A percentile compares a stretch with the other conserved stretches of the same genome.
Evolutionary conservation across 1,284 basidiomycete species (phyloP).

Genomic region (Leucoagaricus sp.): DNA sequence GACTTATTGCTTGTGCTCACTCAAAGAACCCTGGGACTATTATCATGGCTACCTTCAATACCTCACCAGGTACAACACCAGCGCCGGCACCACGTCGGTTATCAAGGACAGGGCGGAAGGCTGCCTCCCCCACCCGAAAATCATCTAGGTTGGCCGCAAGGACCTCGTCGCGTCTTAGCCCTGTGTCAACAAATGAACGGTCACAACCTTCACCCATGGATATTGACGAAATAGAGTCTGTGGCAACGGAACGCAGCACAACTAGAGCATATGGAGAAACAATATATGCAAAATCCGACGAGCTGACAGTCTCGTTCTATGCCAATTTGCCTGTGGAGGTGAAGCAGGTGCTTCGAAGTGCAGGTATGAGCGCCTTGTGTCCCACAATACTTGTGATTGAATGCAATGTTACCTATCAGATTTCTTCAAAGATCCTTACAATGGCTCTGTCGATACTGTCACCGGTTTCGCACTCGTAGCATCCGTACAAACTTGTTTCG

Average conservation of each 20-base stretch:
- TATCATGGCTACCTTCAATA: conserved; percentile 50
- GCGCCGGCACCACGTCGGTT: conserved; percentile 41
- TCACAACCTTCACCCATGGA: conserved; percentile 43
- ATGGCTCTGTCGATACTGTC: conserved; percentile 66
- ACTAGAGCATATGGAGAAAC: conserved; percentile 44
- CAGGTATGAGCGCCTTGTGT: conserved; percentile 26
- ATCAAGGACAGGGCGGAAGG: conserved; percentile 40
- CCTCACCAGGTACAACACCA: conserved; percentile 38
- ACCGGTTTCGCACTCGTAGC: conserved; percentile 76
- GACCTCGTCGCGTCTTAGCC: neutral
- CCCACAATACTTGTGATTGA: neutral
- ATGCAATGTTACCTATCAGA: conserved; percentile 42
- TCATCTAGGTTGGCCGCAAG: conserved; percentile 16
- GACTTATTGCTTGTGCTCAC: neutral
- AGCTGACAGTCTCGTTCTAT: conserved; percentile 69
- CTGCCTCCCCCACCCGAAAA: conserved; percentile 39
- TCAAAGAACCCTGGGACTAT: neutral
- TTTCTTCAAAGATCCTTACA: conserved; percentile 65
- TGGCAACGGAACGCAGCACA: conserved; percentile 38
- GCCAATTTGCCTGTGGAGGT: conserved; percentile 73
- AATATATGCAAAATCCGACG: conserved; percentile 71
- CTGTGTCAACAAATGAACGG: neutral
- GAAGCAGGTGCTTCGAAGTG: conserved; percentile 65
- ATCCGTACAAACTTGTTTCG: conserved; percentile 73
- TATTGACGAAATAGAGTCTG: conserved; percentile 52